Evolutionary conservation across 371 early-diverging fungal genomes (phyloP), one percentile per base, ranked within the genome.

Genomic region (Encephalitozoon cuniculi): DNA sequence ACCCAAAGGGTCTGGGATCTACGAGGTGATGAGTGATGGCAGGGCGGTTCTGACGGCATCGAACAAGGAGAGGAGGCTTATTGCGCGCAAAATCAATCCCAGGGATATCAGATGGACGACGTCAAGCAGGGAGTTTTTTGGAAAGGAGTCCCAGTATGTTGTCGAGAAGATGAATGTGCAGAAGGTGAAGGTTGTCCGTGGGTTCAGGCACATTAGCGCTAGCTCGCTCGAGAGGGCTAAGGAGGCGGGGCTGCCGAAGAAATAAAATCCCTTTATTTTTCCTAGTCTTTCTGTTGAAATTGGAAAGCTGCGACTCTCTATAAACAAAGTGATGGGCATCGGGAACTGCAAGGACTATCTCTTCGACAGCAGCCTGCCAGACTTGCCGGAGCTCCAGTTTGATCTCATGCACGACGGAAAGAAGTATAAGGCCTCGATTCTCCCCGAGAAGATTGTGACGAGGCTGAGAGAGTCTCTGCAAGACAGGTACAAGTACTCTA

Each of bases 1-100:
- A 1, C 77, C 71, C 25, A 77, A 68, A 54, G 77, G 72, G 66
- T 55, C 55, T 52, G 64, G 72, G 7, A 63, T 66, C n/a, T 30
- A 44, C 49, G 53, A 8, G 54, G 63, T 77, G 37, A 55, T 46
- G 34, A 71, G 71, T 53, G 77, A 77, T 65, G 77, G 77, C 15
- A 71, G 59, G 49, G 26, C 43, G 4, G 25, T 46, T 1, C 53
- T 71, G 28, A 77, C 77, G 34, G 41, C 55, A 18, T 53, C 44
- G 11, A 70, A 54, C 44, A 77, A 71, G 59, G 77, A 71, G 49
- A 59, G 77, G 34, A 64, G n/a, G 39, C 55, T 71, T 26, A 55
- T 77, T 2, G 4, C 1, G 34, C 25, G 64, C 8, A 71, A 52
- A 25, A 59, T 77, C 18, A 68, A 70, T 66, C 69, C 77, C 3